Evolutionary conservation across 108 stramenopile genomes (phyloP), one percentile per base, ranked within the genome.

Genomic region (Cyclotella kingstonii): DNA sequence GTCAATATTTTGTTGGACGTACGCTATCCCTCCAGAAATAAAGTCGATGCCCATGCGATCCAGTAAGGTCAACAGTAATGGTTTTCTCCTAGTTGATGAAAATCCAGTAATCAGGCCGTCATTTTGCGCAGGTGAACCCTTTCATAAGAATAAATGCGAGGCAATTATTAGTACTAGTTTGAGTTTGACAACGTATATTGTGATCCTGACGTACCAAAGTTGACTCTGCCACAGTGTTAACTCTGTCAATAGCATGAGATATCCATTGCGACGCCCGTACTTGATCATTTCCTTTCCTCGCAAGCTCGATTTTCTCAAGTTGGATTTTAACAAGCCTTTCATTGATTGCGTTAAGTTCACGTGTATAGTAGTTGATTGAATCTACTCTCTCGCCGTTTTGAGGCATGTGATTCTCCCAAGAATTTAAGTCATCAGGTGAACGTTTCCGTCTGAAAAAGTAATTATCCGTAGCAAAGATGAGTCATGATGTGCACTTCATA

Each of bases 221-320:
- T 8, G 63, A 29, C 35, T 69, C 60, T 1, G 73, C 63, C 1
- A 69, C 68, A 26, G 26, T 54, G 21, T 55, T 41, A 14, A 65
- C 70, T 47, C 68, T 62, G 33, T 63, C 75, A 25, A 77, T 56
- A 0, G 75, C 68, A 30, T 67, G 57, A 12, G 75, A 60, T 28
- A 80, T 77, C 90, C 86, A 87, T 22, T 68, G 82, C 38, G 66
- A 63, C n/a, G 82, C 81, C 33, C 79, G 66, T 3, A 52, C 59
- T 9, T 71, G 49, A 11, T 63, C 43, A 34, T 81, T 66, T 0
- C 80, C 80, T 8, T 28, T 68, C 23, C 40, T 31, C 7, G 77
- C 77, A 31, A 78, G 38, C 29, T 68, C 62, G 21, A 74, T 61
- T 34, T 77, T 78, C 11, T 77, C 72, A 22, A 52, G 61, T 41